phyloP scores from a whole-genome alignment of 2,329 filamentous ascomycete genomes.

The Botrytis pseudocinerea region DNA sequence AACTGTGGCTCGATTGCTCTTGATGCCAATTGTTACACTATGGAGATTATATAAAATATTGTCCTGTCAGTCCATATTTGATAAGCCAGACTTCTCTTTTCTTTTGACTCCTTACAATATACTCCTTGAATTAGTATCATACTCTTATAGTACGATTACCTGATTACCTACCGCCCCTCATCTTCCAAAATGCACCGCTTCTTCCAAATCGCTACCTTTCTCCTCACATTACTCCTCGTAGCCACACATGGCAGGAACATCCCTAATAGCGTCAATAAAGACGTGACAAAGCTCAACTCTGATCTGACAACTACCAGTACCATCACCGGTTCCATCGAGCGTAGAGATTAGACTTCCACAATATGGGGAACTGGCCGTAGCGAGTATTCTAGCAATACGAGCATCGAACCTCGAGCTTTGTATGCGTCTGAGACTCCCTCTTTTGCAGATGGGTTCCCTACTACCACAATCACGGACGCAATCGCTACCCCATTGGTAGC shows the following conservation, averaged over 20 bases:
- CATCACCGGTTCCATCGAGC: not conserved
- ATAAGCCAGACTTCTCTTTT: not conserved
- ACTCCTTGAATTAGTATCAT: not conserved
- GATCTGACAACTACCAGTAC: not conserved
- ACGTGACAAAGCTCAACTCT: not conserved
- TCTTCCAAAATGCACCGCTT: not conserved
- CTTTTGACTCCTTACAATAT: not conserved
- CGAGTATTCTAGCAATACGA: not conserved
- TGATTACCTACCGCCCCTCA: not conserved
- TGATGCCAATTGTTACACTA: not conserved
- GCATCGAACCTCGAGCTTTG: not conserved
- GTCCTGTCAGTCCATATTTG: not conserved
- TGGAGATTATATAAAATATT: not conserved
- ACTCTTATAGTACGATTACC: not conserved
- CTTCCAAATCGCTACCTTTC: not conserved
- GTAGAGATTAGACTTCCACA: not conserved
- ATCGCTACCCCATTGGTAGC: not conserved
- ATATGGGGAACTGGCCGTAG: not conserved
- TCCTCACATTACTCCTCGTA: not conserved
- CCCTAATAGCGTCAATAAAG: not conserved
- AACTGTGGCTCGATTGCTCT: not conserved
- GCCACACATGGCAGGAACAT: not conserved
- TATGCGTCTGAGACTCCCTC: not conserved
- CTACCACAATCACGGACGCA: not conserved
- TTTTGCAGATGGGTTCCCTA: no score